Base-by-base conservation (phyloP, 2,329 filamentous ascomycete genomes). In the Fusarium nisikadoi region DNA sequence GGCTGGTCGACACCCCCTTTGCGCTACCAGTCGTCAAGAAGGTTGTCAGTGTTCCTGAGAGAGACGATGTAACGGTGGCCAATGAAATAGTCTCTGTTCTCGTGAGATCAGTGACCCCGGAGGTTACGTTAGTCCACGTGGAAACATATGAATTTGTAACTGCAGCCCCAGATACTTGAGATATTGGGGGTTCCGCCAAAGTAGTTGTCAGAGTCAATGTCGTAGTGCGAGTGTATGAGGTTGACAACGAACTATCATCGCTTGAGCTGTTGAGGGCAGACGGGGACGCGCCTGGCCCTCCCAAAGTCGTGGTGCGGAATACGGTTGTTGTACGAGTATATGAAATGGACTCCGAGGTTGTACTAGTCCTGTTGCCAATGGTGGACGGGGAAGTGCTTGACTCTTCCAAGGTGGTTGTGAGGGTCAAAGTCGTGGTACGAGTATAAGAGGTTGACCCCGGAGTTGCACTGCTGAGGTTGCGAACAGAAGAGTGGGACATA, bases 71-170 rank as follows among this genome's bases (percentile, higher is more conserved):
- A 39, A 41, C 6, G 14, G 39, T 62, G 38, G 60, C 49, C 29
- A 52, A 68, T 54, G 71, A 67, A 19, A 59, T 20, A 16, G 20
- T 38, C 33, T 36, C 53, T 35, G 67, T 63, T n/a, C 38, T 65
- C 55, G 68, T 69, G 27, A 59, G 49, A 25, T 41, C 62, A 43
- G 62, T 58, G 46, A 29, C 36, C 16, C 12, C 46, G 33, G 55
- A 73, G 27, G 65, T 77, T 8, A 53, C 55, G 49, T 77, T 76
- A 20, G 57, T 39, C 74, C 75, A 70, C 43, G 57, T 59, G 27
- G 54, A 64, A 19, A 43, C 19, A 20, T 47, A 62, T 43, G 65
- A 69, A 47, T 55, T 62, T n/a, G 60, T 63, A 47, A 63, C 45
- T 25, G 42, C 39, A 35, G 39, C 63, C 7, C 62, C 65, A 35